Base-by-base conservation (phyloP, 2,329 filamentous ascomycete species). In the Xylaria sp. region DNA sequence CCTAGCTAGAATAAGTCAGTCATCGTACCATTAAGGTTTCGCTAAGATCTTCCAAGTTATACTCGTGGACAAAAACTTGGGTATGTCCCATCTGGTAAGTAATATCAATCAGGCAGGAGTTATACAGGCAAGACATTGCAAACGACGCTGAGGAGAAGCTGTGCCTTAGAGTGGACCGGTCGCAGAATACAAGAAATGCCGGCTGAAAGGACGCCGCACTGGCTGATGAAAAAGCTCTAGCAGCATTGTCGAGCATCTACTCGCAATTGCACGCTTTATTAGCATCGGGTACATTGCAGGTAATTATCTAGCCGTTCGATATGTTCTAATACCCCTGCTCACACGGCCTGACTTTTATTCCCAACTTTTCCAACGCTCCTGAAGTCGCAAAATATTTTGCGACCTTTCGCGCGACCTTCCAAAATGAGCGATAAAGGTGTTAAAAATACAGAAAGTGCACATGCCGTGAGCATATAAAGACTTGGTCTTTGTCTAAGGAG, bases 281-380 rank as follows among this genome's bases (percentile, higher is more conserved):
- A 29, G 33, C 20, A 22, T 25, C 15, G 11, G 29, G 25, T 51
- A 29, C 15, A 39, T 47, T 38, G 29, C n/a, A 27, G 20, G 31
- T 31, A 7, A 5, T 47, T 38, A 57, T 61, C 20, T 57, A 65
- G 36, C 22, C 29, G 42, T 33, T 29, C 9, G 9, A 50, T 22
- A 20, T 25, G 25, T 22, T 31, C 36, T 13, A 15, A 25, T 36
- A n/a, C 29, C 38, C 33, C 17, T 17, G 11, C 3, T 50, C 39
- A 49, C 22, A 50, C 38, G 13, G 10, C 57, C 11, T 9, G n/a
- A 13, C 38, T 20, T 50, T 50, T 39, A 27, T 31, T 38, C n/a
- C n/a, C n/a, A n/a, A n/a, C n/a, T n/a, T n/a, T n/a, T n/a, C n/a
- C n/a, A n/a, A n/a, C n/a, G 17, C 5, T 31, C 29, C 22, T 49